These are phyloP conservation scores for Sanghuangporus sanghuang DNA, from an alignment of 1,284 basidiomycete species.

Conservation along the genomic window DNA sequence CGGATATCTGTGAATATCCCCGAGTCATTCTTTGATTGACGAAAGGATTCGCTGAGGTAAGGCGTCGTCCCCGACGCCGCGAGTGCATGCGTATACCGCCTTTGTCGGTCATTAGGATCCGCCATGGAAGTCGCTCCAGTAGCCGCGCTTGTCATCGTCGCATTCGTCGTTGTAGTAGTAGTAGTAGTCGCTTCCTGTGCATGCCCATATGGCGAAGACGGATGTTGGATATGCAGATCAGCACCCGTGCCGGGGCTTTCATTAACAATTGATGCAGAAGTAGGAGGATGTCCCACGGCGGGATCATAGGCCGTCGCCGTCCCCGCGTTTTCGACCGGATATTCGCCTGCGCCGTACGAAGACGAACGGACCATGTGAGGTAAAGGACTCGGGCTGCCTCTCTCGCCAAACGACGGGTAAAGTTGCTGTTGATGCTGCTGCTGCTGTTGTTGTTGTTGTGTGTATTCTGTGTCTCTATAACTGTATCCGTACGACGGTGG, in stretches of 20 bases:
- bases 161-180: neutral
- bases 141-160: neutral
- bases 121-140: neutral
- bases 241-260: neutral
- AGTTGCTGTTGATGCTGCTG: neutral
- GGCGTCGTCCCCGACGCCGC: neutral
- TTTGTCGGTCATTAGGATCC: neutral
- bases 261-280: constrained; percentile 5
- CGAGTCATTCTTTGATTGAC: constrained; percentile 11
- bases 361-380: neutral
- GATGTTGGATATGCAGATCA: neutral
- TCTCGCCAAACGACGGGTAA: constrained; percentile 3
- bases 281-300: constrained; percentile 4
- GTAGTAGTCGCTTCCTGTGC: neutral
- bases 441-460: neutral
- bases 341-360: constrained; percentile 5
- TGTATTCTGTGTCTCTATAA: constrained; percentile 1
- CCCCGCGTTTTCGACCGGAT: constrained; percentile 1
- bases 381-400: neutral
- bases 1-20: constrained; percentile 10
- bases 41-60: constrained; percentile 8
- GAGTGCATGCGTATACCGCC: neutral
- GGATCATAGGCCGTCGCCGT: constrained; percentile 3
- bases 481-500: neutral
- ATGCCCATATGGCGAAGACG: constrained; percentile 1